These are phyloP conservation scores for Obelidium mucronatum DNA, from an alignment of 192 early-diverging fungal genomes.

Conservation along the genomic window DNA sequence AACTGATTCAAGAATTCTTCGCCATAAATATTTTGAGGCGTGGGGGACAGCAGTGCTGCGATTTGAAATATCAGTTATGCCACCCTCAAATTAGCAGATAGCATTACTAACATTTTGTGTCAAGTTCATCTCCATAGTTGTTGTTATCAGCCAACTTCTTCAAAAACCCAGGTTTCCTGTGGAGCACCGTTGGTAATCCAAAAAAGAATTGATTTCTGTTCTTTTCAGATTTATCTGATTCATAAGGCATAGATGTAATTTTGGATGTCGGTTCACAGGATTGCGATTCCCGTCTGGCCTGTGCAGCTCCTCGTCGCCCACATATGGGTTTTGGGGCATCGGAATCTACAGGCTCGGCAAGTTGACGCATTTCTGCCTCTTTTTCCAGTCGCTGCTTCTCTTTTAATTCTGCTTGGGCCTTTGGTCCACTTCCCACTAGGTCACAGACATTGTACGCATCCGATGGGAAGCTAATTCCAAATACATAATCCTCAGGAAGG, in stretches of 20 bases:
- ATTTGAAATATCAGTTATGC: too few relatives aligned
- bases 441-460: slow-evolving; percentile 49
- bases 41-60: slow-evolving; percentile 48
- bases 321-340: slow-evolving; percentile 2
- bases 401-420: not conserved
- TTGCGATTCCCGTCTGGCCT: not conserved
- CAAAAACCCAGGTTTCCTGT: slow-evolving; percentile 29
- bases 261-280: slow-evolving; percentile 12
- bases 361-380: slow-evolving; percentile 5
- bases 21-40: slow-evolving; percentile 48
- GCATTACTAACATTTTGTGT: slow-evolving; percentile 44
- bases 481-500: slow-evolving; percentile 41
- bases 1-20: slow-evolving; percentile 27
- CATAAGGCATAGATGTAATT: slow-evolving; percentile 32
- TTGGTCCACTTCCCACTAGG: slow-evolving; percentile 36
- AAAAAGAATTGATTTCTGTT: slow-evolving; percentile 25
- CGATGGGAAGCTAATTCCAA: slow-evolving; percentile 40
- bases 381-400: slow-evolving; percentile 10
- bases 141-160: slow-evolving; percentile 49
- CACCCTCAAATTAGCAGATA: too few relatives aligned
- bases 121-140: slow-evolving; percentile 52
- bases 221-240: slow-evolving; percentile 7
- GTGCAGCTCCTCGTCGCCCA: slow-evolving; percentile 16
- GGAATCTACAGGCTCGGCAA: slow-evolving; percentile 11
- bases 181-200: slow-evolving; percentile 51